phyloP scores from a whole-genome alignment of 768 basidiomycete genomes.

The Favolaschia claudopus region DNA sequence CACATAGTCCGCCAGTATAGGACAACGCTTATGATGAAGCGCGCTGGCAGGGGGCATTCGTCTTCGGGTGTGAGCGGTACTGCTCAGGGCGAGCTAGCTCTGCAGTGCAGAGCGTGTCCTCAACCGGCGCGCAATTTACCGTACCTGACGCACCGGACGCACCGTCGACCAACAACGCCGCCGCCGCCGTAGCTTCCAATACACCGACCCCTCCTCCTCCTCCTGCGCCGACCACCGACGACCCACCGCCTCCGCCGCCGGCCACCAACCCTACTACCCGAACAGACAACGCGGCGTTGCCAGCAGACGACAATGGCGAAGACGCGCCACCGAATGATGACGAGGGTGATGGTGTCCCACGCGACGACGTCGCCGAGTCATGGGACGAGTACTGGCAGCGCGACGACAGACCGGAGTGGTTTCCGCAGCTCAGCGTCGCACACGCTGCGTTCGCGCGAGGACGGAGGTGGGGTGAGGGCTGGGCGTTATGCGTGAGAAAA shows the following conservation, averaged over 20 bases:
- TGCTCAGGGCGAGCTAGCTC: conserved; percentile 4
- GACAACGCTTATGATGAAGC: conserved; percentile 5
- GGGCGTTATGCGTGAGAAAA: neutral
- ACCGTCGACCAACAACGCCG: too few species aligned
- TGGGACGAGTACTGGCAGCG: neutral
- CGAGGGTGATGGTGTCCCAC: neutral
- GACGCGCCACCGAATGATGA: neutral
- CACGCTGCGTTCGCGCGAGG: neutral
- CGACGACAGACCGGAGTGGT: neutral
- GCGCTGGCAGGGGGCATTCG: neutral
- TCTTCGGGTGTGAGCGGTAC: neutral
- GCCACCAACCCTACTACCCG: too few species aligned
- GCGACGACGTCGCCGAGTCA: neutral
- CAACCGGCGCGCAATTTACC: conserved; percentile 11
- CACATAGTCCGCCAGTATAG: conserved; percentile 1
- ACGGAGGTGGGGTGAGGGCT: neutral
- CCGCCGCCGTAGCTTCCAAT: too few species aligned
- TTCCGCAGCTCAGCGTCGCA: neutral
- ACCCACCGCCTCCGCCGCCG: too few species aligned
- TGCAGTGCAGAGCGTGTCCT: conserved; percentile 15
- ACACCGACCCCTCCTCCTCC: too few species aligned
- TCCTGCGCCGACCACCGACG: too few species aligned
- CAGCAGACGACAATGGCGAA: too few species aligned
- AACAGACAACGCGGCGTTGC: too few species aligned
- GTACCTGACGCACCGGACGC: too few species aligned